Evolutionary conservation across 495 filamentous ascomycete genomes (phyloP).

Genomic region (Penicillium maclennaniae): DNA sequence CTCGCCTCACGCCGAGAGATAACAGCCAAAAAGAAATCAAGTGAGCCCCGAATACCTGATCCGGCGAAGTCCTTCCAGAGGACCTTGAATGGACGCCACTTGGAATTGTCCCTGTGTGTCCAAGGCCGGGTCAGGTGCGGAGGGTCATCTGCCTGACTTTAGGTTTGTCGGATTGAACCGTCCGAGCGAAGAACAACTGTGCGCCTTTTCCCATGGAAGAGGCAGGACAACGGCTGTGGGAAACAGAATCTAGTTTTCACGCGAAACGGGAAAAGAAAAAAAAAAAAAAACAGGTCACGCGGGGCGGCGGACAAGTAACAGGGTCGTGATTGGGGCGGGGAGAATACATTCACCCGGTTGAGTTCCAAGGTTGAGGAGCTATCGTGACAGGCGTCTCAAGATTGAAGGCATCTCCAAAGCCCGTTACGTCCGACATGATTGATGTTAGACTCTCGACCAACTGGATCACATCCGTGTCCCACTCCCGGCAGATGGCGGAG

Average conservation of each 20-base stretch:
- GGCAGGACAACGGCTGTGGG: not conserved
- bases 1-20: too few relatives aligned
- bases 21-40: too few relatives aligned
- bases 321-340: not conserved
- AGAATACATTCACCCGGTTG: not conserved
- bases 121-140: too few relatives aligned
- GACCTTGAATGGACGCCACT: too few relatives aligned
- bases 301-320: not conserved
- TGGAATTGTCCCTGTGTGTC: too few relatives aligned
- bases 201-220: not conserved
- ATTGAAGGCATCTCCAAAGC: not conserved
- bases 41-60: too few relatives aligned
- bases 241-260: not conserved
- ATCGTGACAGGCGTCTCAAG: not conserved
- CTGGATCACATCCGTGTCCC: not conserved
- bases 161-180: too few relatives aligned
- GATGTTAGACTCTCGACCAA: not conserved
- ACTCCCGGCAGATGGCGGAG: too few relatives aligned
- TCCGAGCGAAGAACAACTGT: not conserved
- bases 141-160: too few relatives aligned
- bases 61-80: too few relatives aligned
- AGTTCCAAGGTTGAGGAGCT: not conserved
- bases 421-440: slow-evolving; percentile 1
- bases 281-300: not conserved
- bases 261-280: too few relatives aligned